Evolutionary conservation across 2,329 filamentous ascomycete species (phyloP).

Genomic region (Penicillium sp.): DNA sequence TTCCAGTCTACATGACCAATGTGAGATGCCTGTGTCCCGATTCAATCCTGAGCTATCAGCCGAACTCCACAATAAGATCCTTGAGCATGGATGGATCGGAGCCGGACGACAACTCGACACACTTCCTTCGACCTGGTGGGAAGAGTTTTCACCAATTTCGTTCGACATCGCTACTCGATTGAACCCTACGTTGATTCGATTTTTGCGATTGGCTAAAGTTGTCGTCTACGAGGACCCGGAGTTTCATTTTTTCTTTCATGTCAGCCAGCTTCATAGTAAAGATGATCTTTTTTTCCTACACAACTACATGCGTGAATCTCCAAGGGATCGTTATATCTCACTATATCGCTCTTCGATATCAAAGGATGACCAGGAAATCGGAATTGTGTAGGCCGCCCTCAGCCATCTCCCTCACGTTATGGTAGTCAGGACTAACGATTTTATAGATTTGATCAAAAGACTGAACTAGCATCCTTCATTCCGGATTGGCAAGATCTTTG

Average conservation of each 20-base stretch:
- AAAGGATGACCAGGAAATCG: neutral
- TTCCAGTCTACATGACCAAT: neutral
- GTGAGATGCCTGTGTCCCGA: neutral
- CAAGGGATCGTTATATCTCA: neutral
- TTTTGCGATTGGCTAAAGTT: neutral
- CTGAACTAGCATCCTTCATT: neutral
- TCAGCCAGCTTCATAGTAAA: neutral
- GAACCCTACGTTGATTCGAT: neutral
- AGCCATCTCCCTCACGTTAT: neutral
- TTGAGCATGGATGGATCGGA: neutral
- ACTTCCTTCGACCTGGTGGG: neutral
- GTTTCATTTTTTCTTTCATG: neutral
- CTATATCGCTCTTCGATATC: neutral
- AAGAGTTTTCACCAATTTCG: neutral
- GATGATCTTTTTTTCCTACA: neutral
- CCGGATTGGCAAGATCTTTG: neutral
- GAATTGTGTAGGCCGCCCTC: neutral
- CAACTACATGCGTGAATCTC: neutral
- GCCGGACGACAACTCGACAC: neutral
- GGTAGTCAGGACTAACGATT: neutral
- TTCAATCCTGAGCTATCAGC: slow-evolving; percentile 8
- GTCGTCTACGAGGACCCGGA: neutral
- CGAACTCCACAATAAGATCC: neutral
- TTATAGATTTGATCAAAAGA: neutral
- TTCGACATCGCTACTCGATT: neutral